Conservation (phyloP, 2,329 filamentous ascomycete genomes). For the Fusarium cyanostomum region DNA sequence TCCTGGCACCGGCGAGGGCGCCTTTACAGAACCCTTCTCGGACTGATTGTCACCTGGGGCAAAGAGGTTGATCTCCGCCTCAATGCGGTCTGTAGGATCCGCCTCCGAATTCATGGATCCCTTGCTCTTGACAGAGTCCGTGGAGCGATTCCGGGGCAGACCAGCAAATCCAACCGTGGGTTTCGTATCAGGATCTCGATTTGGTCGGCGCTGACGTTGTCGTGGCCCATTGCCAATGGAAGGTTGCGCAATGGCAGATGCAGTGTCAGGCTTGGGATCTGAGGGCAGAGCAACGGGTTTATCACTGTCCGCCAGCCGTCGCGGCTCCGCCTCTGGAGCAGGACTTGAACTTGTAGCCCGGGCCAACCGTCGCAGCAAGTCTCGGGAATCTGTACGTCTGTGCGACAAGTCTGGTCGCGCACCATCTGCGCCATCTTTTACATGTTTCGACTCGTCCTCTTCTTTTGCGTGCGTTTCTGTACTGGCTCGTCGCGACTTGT, state of each 20-base stretch:
- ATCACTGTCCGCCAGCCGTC: constrained; percentile 25
- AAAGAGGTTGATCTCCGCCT: constrained; percentile 66
- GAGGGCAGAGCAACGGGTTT: constrained; percentile 12
- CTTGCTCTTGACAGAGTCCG: constrained; percentile 60
- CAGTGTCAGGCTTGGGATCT: constrained; percentile 28
- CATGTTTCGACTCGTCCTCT: constrained; percentile 2
- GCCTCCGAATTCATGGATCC: constrained; percentile 59
- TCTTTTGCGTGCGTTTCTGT: constrained; percentile 13
- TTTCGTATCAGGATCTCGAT: constrained; percentile 43
- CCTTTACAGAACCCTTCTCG: constrained; percentile 63
- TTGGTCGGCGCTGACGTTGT: constrained; percentile 17
- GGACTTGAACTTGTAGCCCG: constrained; percentile 59
- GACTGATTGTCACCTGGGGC: constrained; percentile 64
- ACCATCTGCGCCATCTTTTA: constrained; percentile 18
- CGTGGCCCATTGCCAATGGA: constrained; percentile 27
- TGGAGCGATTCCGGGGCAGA: constrained; percentile 54
- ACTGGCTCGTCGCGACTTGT: constrained; percentile 41
- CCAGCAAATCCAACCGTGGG: constrained; percentile 60
- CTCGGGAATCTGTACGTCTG: constrained; percentile 54
- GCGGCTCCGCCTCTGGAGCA: constrained; percentile 42
- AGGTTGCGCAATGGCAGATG: constrained; percentile 27
- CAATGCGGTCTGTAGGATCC: constrained; percentile 66
- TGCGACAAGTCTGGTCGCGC: constrained; percentile 31
- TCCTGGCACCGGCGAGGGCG: constrained; percentile 54
- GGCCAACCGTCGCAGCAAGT: constrained; percentile 60